Conservation (phyloP, 2,329 filamentous ascomycete species). For the Penicillium sp. region DNA sequence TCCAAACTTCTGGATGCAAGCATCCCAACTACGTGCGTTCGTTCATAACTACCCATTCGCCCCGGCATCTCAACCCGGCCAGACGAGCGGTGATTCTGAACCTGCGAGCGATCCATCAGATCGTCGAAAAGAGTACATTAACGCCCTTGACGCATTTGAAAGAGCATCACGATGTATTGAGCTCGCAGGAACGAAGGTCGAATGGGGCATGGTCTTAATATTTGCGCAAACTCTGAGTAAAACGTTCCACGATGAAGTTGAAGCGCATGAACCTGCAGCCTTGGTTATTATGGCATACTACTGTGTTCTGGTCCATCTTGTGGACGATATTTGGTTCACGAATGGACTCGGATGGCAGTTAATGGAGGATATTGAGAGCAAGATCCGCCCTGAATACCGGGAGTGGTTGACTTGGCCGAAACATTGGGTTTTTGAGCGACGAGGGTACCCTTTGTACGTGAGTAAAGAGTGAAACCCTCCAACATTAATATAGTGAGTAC, state of each 20-base stretch:
- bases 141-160: slow-evolving; percentile 9
- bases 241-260: slow-evolving; percentile 13
- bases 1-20: slow-evolving; percentile 13
- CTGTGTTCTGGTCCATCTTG: slow-evolving; percentile 15
- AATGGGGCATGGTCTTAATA: slow-evolving; percentile 18
- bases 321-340: slow-evolving; percentile 18
- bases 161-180: slow-evolving; percentile 11
- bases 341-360: slow-evolving; percentile 10
- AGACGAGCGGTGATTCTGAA: background rate
- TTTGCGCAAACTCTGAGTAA: slow-evolving; percentile 20
- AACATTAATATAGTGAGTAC: no score
- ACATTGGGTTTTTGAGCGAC: slow-evolving; percentile 12
- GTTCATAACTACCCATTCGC: slow-evolving; percentile 18
- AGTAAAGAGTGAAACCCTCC: background rate
- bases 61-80: background rate
- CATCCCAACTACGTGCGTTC: slow-evolving; percentile 12
- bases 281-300: slow-evolving; percentile 18
- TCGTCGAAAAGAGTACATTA: slow-evolving; percentile 14
- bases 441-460: background rate
- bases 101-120: background rate
- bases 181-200: slow-evolving; percentile 17
- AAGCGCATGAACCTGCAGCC: slow-evolving; percentile 12
- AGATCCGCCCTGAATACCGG: slow-evolving; percentile 11
- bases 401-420: slow-evolving; percentile 21
- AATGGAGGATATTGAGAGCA: slow-evolving; percentile 17